Conservation (phyloP, 495 filamentous ascomycete genomes). For the Neurospora sp. region DNA sequence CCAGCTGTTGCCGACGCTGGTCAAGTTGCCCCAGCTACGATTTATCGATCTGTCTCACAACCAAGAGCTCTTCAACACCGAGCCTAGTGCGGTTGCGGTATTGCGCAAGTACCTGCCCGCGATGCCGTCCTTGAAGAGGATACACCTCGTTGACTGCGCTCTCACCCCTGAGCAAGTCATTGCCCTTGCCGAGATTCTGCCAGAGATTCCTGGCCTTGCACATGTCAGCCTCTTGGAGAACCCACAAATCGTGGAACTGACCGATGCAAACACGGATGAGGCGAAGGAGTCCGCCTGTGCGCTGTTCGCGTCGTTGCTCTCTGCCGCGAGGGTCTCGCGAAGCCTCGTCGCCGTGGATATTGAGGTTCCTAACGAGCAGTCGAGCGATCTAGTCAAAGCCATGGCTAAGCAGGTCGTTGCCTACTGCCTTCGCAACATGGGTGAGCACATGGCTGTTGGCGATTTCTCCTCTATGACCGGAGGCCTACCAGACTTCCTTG, state of each 20-base stretch:
- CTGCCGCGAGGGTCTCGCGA: slow-evolving; percentile 73
- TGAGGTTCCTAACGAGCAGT: slow-evolving; percentile 68
- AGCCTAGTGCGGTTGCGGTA: slow-evolving; percentile 63
- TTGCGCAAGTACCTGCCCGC: slow-evolving; percentile 79
- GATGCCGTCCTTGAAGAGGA: slow-evolving; percentile 66
- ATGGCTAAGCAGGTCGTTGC: slow-evolving; percentile 88
- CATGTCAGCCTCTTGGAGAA: slow-evolving; percentile 89
- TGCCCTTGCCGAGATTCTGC: slow-evolving; percentile 77
- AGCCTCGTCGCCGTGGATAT: slow-evolving; percentile 86
- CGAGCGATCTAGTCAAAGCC: slow-evolving; percentile 82
- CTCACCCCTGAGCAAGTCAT: slow-evolving; percentile 81
- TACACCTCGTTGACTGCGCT: slow-evolving; percentile 82
- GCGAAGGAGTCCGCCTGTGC: slow-evolving; percentile 88
- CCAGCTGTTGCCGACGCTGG: slow-evolving; percentile 64
- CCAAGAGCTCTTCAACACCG: slow-evolving; percentile 59
- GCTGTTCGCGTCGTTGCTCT: slow-evolving; percentile 83
- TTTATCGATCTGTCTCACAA: slow-evolving; percentile 93
- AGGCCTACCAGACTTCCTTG: background rate
- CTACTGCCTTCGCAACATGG: slow-evolving; percentile 86
- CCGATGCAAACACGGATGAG: slow-evolving; percentile 57
- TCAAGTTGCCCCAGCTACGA: slow-evolving; percentile 61
- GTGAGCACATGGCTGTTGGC: slow-evolving; percentile 22
- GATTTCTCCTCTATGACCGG: background rate
- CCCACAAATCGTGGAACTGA: slow-evolving; percentile 53
- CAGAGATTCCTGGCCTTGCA: slow-evolving; percentile 70